Evolutionary conservation across 345 rosid species (phyloP).

Genomic region (Eucalyptus victrix): DNA sequence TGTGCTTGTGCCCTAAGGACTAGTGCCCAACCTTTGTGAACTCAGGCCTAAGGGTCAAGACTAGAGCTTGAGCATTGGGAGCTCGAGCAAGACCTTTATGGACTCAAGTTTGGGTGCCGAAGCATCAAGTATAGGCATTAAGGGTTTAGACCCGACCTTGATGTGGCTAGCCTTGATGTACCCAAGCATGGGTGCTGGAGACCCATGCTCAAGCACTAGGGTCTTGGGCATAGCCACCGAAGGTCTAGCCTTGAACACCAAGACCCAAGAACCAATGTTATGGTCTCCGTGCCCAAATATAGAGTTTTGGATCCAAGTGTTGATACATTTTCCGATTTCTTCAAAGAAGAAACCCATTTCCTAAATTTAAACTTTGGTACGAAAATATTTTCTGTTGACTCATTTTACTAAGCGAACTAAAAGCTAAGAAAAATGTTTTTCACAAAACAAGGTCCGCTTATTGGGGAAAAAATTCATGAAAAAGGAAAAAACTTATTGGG

Average conservation of each 20-base stretch:
- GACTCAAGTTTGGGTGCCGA: background rate
- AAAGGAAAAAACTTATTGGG: too few species aligned
- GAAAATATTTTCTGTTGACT: too few species aligned
- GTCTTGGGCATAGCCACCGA: rapidly evolving
- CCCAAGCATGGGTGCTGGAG: rapidly evolving
- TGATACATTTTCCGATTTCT: too few species aligned
- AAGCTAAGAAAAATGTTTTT: too few species aligned
- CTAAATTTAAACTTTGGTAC: too few species aligned
- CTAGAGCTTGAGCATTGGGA: background rate
- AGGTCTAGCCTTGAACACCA: background rate
- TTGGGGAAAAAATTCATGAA: too few species aligned
- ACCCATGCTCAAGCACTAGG: background rate
- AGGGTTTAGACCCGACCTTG: background rate
- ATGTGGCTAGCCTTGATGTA: background rate
- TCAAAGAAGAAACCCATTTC: too few species aligned
- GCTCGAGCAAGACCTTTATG: background rate
- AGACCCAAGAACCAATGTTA: background rate
- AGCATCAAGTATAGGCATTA: background rate
- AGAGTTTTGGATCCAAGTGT: too few species aligned
- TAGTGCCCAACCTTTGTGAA: background rate
- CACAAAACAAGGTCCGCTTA: too few species aligned
- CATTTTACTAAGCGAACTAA: too few species aligned
- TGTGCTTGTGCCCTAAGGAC: background rate
- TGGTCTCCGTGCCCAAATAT: too few species aligned
- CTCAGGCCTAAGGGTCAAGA: background rate